phyloP scores from a whole-genome alignment of 78 protist species.

The Chrysochromulina parva region DNA sequence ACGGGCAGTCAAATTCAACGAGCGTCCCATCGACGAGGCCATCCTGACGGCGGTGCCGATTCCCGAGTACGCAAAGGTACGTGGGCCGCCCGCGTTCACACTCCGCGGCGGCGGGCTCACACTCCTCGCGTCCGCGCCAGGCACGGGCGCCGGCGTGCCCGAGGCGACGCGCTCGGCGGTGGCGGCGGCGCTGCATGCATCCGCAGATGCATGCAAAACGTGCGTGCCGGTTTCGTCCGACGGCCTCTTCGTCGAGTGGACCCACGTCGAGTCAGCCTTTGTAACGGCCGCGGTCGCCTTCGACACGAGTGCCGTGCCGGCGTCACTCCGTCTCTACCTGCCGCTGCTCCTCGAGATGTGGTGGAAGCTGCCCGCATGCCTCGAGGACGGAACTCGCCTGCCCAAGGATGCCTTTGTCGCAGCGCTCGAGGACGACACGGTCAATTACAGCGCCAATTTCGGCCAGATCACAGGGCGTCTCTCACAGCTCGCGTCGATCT shows the following conservation, averaged over 20 bases:
- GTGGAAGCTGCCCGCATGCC: not conserved
- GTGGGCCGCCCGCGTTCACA: not conserved
- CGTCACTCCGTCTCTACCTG: not conserved
- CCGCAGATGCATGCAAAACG: not conserved
- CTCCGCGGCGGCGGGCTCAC: not conserved
- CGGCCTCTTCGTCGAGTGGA: not conserved
- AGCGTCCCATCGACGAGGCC: not conserved
- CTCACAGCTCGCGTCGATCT: not conserved
- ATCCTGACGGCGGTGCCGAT: not conserved
- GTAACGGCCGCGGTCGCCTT: not conserved
- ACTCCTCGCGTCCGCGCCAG: not conserved
- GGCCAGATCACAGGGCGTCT: too few species aligned
- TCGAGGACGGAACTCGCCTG: not conserved
- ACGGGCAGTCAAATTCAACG: not conserved
- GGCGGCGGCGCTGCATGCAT: not conserved
- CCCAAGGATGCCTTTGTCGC: slow-evolving; percentile 1
- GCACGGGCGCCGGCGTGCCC: not conserved
- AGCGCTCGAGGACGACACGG: not conserved
- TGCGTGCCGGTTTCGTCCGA: not conserved
- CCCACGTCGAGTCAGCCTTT: not conserved
- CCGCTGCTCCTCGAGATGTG: not conserved
- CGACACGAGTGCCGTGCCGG: not conserved
- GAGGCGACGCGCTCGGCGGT: not conserved
- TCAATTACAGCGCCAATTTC: too few species aligned
- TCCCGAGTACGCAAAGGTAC: not conserved